Conservation (phyloP, 345 rosid species). For the Heritiera fomes region DNA sequence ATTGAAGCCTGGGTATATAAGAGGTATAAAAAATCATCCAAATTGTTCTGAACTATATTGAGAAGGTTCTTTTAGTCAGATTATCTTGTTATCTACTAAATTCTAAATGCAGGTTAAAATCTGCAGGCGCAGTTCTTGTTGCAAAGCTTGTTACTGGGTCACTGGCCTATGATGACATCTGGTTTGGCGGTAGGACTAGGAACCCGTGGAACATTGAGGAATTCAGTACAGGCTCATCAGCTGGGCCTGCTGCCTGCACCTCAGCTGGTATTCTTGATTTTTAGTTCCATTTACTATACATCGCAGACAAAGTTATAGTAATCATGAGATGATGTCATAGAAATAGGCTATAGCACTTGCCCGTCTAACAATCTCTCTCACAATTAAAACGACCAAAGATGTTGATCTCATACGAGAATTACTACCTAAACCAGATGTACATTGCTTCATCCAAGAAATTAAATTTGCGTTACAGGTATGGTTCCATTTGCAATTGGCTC, state of each 20-base stretch:
- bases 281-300: not conserved
- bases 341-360: not conserved
- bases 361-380: not conserved
- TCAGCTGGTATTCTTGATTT: slow-evolving; percentile 35
- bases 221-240: slow-evolving; percentile 86
- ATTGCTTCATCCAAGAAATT: not conserved
- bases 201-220: slow-evolving; percentile 96
- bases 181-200: slow-evolving; percentile 89
- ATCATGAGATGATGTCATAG: not conserved
- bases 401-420: not conserved
- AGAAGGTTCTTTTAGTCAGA: not conserved
- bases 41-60: not conserved
- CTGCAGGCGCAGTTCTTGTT: slow-evolving; percentile 85
- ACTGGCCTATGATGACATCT: slow-evolving; percentile 83
- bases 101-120: slow-evolving; percentile 45
- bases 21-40: slow-evolving; percentile 40
- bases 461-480: slow-evolving; percentile 31
- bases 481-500: not conserved
- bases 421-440: not conserved
- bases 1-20: slow-evolving; percentile 89
- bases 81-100: not conserved
- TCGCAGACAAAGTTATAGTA: not conserved
- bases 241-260: slow-evolving; percentile 46
- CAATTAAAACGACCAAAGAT: not conserved
- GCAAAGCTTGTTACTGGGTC: slow-evolving; percentile 87